Evolutionary conservation across 129 eudicot genomes (phyloP), one percentile per base, ranked within the genome.

Genomic region (Escallonia herrerae): DNA sequence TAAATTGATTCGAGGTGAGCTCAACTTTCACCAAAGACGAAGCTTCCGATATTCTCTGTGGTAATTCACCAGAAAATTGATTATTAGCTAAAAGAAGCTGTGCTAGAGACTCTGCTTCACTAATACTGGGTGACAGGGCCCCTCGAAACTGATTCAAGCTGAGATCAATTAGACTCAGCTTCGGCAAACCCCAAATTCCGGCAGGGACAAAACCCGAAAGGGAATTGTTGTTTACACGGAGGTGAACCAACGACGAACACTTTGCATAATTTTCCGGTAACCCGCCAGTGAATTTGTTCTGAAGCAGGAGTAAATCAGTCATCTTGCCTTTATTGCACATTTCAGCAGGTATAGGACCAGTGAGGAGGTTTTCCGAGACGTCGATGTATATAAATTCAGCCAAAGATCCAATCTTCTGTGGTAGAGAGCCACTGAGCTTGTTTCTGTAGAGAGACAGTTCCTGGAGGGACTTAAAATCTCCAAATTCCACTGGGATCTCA

Each of bases 321-420:
- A 79, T 73, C 5, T 66, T 69, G 15, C 79, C 76, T 47, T 43
- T 64, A 22, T 63, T 68, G 65, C 83, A 79, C 83, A 79, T 79
- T 49, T 73, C 75, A 11, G 83, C 79, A 12, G 57, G 57, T n/a
- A 94, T 94, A 2, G 60, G 69, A 48, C 99, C 97, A 7, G 86
- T 60, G 52, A 93, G 77, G 10, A 54, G 63, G 71, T 93, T 93
- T 76, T 84, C 95, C 1, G 99, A 86, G 4, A 80, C 89, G 48
- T 90, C 97, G 47, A 90, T 90, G 86, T 71, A 90, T 44, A 65
- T 37, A 70, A 90, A 86, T 22, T 83, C 79, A 1, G 95, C 69
- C 72, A 64, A 81, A n/a, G 95, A 90, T 15, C 95, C 97, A 5
- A 90, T 84, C 6, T 62, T 79, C 59, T 50, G 76, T 46, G 97